Evolutionary conservation across 2,329 filamentous ascomycete species (phyloP), one percentile per base, ranked within the genome.

Genomic region (Orbilia blumenaviensis): DNA sequence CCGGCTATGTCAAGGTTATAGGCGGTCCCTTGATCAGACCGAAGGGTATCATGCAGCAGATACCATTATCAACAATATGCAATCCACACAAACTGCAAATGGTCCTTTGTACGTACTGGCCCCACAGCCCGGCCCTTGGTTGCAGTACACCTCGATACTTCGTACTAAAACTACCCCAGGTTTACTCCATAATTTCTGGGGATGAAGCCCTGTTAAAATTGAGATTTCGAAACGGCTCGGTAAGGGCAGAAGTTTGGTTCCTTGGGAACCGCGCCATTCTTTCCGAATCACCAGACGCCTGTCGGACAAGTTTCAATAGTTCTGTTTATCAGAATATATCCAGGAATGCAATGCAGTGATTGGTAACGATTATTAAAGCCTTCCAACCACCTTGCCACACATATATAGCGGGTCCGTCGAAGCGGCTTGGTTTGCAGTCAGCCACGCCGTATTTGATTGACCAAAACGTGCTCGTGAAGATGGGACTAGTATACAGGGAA

Each of bases 101-200:
- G 21, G 44, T 3, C 50, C 16, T 29, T 27, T 38, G 21, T 18
- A 38, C 5, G 21, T 18, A 38, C 5, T 56, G 38, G 71, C 61
- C 63, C 69, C 69, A 75, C 71, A 63, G 29, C 52, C 68, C 58
- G 68, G 69, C 18, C 38, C 36, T 44, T 50, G 54, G 56, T 23
- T 68, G 46, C 23, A 34, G 32, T 34, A 61, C 58, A 75, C 56
- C 56, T 64, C 23, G 62, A 67, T 62, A 46, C 56, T 54, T 36
- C 32, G 34, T 61, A 41, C 62, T 66, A 38, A 61, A 27, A 62
- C 54, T 75, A 75, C 71, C 71, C 71, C 71, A 75, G 71, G 63
- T 75, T 75, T 75, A 63, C 63, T 68, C 56, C 63, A 67, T 67
- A 48, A 63, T 73, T 67, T 63, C 66, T 56, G 69, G 69, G 69